Base-by-base conservation (phyloP, 805 yeast genomes). In the Lachancea quebecensis region DNA sequence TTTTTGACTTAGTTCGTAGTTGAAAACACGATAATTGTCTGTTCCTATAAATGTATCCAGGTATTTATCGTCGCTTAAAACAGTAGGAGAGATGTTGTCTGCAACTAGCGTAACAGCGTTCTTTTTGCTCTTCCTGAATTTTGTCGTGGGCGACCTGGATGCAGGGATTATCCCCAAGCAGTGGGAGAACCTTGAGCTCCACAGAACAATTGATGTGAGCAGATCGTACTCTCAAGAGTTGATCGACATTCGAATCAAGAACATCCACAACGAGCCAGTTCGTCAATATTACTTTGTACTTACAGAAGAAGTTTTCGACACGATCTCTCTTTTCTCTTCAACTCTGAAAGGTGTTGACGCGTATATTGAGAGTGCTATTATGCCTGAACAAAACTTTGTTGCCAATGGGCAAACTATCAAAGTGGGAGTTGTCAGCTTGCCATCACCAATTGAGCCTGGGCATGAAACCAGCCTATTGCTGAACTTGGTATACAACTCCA, bases 361-460 rank as follows among this genome's bases (percentile, higher is more conserved):
- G 21, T 54, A 54, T 21, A 45, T 57, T 18, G 60, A 57, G 35
- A 48, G 64, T 38, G 65, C 62, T 39, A 46, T 65, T 18, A 50
- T 43, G 37, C 53, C 64, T 27, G 57, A 57, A 11, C 58, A 57
- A 38, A 53, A 40, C 17, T 51, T 50, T 10, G 41, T 27, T 11
- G 54, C 56, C 7, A 61, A 58, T 44, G 67, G 64, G 10, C 42
- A 48, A 10, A 48, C 55, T 7, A 40, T 69, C 42, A 61, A 59
- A 27, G 74, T 70, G 58, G 81, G 75, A 61, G 63, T 67, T 46
- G 49, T 87, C 28, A 61, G 58, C 31, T 67, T 89, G 41, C 85
- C 86, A 10, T 69, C 70, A 38, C 85, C 93, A 34, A 67, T 90
- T 45, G 74, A 82, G 9, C 85, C 95, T 25, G 77, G 79, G 31